A percentile compares a stretch with the other conserved stretches of the same genome.
Conservation (phyloP, 768 basidiomycete species). For the Chalciporus sphaerocephalus region DNA sequence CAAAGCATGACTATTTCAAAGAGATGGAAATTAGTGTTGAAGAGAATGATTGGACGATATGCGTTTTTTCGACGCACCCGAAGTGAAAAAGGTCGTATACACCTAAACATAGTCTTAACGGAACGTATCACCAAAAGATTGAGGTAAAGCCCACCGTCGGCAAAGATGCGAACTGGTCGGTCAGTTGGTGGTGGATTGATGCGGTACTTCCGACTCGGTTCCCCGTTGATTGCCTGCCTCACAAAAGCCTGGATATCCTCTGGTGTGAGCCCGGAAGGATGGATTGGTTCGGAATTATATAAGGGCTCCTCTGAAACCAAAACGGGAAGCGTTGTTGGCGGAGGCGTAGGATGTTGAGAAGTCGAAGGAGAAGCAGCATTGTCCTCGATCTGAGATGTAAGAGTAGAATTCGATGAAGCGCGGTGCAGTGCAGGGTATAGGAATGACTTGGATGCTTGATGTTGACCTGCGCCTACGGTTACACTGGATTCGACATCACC, state of each 20-base stretch:
- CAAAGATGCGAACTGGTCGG: constrained; percentile 85
- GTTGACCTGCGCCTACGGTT: constrained; percentile 49
- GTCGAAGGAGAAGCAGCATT: constrained; percentile 13
- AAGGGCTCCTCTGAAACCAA: constrained; percentile 40
- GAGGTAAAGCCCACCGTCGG: constrained; percentile 64
- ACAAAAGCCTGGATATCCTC: constrained; percentile 83
- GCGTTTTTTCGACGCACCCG: constrained; percentile 54
- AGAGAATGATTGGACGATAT: not conserved
- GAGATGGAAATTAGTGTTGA: constrained; percentile 11
- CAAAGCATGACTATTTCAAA: constrained; percentile 74
- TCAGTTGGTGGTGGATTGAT: constrained; percentile 81
- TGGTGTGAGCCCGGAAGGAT: constrained; percentile 62
- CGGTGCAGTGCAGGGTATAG: constrained; percentile 33
- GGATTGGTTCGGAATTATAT: constrained; percentile 33
- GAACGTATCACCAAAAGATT: not conserved
- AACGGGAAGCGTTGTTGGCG: constrained; percentile 29
- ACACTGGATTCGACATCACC: constrained; percentile 83
- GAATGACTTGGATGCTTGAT: constrained; percentile 27
- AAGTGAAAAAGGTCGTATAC: constrained; percentile 99
- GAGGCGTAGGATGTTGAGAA: constrained; percentile 19
- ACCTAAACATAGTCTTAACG: constrained; percentile 40
- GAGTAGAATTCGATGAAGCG: constrained; percentile 51
- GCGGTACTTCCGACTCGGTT: constrained; percentile 62
- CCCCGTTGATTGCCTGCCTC: constrained; percentile 69
- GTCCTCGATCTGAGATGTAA: constrained; percentile 40